phyloP scores from a whole-genome alignment of 2,329 filamentous ascomycete species.

The Blastomyces parvus region DNA sequence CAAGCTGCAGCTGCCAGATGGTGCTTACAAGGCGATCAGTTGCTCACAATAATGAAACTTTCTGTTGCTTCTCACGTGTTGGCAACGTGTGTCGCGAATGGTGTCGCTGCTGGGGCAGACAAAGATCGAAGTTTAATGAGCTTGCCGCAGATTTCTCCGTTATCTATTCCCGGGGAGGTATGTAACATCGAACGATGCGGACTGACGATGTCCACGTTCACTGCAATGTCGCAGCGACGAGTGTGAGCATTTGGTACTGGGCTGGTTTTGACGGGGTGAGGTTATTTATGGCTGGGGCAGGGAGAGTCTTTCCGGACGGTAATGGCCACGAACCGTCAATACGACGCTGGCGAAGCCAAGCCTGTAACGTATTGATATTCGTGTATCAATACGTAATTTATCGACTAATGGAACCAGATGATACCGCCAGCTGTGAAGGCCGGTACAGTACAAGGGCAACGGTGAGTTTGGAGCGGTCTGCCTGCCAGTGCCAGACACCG shows the following conservation, averaged over 20 bases:
- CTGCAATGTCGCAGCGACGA: neutral
- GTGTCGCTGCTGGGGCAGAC: neutral
- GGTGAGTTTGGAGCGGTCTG: neutral
- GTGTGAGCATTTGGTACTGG: neutral
- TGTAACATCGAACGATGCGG: neutral
- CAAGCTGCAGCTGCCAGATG: neutral
- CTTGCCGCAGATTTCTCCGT: neutral
- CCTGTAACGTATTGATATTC: neutral
- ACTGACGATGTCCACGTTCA: neutral
- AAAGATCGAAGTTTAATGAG: neutral
- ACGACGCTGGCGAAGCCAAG: neutral
- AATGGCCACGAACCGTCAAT: neutral
- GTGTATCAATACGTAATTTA: slow-evolving; percentile 5
- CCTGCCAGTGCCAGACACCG: neutral
- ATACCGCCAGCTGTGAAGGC: neutral
- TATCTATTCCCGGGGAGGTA: too few species aligned
- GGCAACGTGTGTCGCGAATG: neutral
- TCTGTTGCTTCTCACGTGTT: neutral
- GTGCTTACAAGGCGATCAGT: neutral
- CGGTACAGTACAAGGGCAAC: neutral
- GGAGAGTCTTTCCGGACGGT: neutral
- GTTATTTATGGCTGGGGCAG: neutral
- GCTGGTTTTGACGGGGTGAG: neutral
- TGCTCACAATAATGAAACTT: neutral
- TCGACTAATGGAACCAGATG: neutral